Base-by-base conservation (phyloP, 768 basidiomycete species). In the Russula sp. region DNA sequence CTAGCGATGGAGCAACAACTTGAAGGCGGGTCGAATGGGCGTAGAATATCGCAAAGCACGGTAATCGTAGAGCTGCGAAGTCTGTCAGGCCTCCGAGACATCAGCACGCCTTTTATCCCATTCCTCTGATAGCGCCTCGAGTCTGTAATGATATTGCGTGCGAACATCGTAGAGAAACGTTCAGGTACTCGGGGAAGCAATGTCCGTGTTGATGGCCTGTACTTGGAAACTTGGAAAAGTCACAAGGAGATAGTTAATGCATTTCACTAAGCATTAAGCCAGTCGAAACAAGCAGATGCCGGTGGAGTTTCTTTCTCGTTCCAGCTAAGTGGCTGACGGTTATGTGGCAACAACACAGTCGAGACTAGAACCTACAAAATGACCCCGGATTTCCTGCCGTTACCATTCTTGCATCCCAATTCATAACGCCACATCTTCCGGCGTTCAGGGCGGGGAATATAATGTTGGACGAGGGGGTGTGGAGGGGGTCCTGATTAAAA, bases 311-410 rank as follows among this genome's bases (percentile, higher is more conserved):
- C 52, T 48, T 64, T 59, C 52, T 53, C 42, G 51, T 54, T 59
- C 58, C n/a, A 64, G 52, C 53, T 20, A 32, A n/a, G 63, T n/a
- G 63, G 63, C 58, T 59, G 63, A 64, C 63, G 51, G 52, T 54
- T 52, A 36, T 28, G 52, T 54, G 58, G 58, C 52, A n/a, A n/a
- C n/a, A n/a, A 60, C 52, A 26, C 52, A 22, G 63, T 49, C 58
- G 40, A 42, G 58, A 64, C 63, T 64, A 64, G 63, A 64, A 64
- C 63, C 63, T 28, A 64, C 42, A 64, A 54, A 36, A 55, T 64
- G 44, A 49, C 44, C 58, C 63, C 51, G 36, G 57, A 63, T 52
- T 34, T 26, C 36, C 32, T 28, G 62, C 57, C 62, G 52, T 64
- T 64, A 28, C 63, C 63, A 48, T 64, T 64, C 63, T 60, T 64